Evolutionary conservation across 345 rosid species (phyloP).

Genomic region (Geranium brycei): DNA sequence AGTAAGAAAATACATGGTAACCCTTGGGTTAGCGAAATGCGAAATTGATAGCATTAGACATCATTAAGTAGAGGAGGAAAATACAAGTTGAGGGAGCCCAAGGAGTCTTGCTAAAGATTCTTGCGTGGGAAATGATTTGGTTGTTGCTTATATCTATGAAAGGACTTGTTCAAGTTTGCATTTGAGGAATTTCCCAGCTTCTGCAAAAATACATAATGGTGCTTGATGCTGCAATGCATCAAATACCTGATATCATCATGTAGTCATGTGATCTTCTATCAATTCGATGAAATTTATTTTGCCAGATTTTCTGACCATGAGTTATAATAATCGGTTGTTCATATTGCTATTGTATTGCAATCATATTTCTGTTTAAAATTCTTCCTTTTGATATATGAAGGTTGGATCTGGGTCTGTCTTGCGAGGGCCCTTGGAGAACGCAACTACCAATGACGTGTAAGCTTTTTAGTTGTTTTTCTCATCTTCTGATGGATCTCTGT

Average conservation of each 20-base stretch:
- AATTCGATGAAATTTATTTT: not conserved
- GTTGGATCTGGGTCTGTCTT: constrained; percentile 85
- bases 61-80: too few species aligned
- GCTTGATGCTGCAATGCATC: too few species aligned
- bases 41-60: too few species aligned
- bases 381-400: constrained; percentile 31
- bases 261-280: not conserved
- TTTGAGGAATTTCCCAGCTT: too few species aligned
- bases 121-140: too few species aligned
- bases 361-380: constrained; percentile 5
- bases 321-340: not conserved
- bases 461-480: constrained; percentile 20
- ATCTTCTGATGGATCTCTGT: constrained; percentile 1
- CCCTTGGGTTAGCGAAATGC: too few species aligned
- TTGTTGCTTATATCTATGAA: too few species aligned
- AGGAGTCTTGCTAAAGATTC: too few species aligned
- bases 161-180: too few species aligned
- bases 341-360: constrained; percentile 2
- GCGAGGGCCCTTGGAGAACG: constrained; percentile 83
- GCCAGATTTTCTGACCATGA: not conserved
- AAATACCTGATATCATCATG: not conserved
- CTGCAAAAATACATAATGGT: too few species aligned
- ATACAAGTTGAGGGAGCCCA: too few species aligned
- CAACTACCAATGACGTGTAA: constrained; percentile 74
- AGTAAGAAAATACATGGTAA: too few species aligned